Conservation (phyloP, 352 stramenopile species). For the Elongisporangium undulatum region DNA sequence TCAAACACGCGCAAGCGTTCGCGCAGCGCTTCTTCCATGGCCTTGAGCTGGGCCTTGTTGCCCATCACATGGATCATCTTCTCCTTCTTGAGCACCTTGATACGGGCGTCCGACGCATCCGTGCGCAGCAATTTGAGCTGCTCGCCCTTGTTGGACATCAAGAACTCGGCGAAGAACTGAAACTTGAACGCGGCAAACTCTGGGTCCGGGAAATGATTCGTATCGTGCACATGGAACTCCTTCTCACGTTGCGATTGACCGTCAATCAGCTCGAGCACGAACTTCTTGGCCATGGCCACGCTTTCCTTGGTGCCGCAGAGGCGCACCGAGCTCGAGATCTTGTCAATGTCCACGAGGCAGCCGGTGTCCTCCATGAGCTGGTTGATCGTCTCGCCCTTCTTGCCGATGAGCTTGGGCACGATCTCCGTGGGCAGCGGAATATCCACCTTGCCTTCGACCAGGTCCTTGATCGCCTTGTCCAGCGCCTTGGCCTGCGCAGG, state of each 20-base stretch:
- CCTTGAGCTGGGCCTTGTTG: conserved; percentile 59
- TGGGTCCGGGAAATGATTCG: conserved; percentile 26
- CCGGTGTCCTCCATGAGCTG: conserved; percentile 80
- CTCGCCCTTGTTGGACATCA: conserved; percentile 72
- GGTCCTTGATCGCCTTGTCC: conserved; percentile 46
- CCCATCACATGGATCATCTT: conserved; percentile 55
- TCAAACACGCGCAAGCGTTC: conserved; percentile 55
- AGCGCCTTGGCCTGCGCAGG: conserved; percentile 46
- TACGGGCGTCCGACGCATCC: conserved; percentile 48
- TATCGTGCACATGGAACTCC: conserved; percentile 40
- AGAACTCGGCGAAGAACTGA: conserved; percentile 71
- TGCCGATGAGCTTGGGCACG: conserved; percentile 79
- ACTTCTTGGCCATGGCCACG: conserved; percentile 46
- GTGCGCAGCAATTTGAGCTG: conserved; percentile 60
- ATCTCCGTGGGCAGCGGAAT: conserved; percentile 67
- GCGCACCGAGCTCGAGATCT: conserved; percentile 62
- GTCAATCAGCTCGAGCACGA: conserved; percentile 56
- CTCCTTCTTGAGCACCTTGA: conserved; percentile 71
- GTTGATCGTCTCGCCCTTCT: conserved; percentile 83
- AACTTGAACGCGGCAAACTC: conserved; percentile 61
- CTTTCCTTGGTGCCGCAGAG: conserved; percentile 58
- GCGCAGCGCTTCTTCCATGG: conserved; percentile 57
- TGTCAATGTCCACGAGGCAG: conserved; percentile 73
- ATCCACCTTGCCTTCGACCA: conserved; percentile 49
- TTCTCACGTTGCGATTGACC: conserved; percentile 61